phyloP scores from a whole-genome alignment of 2,329 filamentous ascomycete genomes.

The Ophiostoma pallidulum region DNA sequence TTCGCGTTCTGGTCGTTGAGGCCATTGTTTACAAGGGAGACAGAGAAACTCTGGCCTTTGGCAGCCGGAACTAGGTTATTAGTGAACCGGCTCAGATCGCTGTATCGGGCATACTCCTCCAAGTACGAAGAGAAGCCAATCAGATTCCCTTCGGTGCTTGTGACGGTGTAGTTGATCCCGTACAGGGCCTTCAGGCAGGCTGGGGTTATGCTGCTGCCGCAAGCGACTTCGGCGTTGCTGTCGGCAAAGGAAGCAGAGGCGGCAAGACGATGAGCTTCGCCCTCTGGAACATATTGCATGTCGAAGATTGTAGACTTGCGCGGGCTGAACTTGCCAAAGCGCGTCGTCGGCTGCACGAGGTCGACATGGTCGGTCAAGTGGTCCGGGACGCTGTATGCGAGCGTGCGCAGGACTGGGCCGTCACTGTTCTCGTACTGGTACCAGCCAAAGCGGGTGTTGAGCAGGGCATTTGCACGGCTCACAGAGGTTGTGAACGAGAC shows the following conservation, averaged over 20 bases:
- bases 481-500: slow-evolving; percentile 48
- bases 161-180: slow-evolving; percentile 31
- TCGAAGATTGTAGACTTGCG: slow-evolving; percentile 33
- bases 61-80: slow-evolving; percentile 42
- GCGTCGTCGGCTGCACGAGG: slow-evolving; percentile 56
- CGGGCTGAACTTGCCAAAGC: slow-evolving; percentile 43
- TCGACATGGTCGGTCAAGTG: slow-evolving; percentile 45
- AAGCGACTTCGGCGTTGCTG: slow-evolving; percentile 17
- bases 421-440: slow-evolving; percentile 38
- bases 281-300: slow-evolving; percentile 20
- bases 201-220: slow-evolving; percentile 36
- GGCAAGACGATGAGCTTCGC: background rate
- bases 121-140: slow-evolving; percentile 35
- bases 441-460: slow-evolving; percentile 48
- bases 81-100: slow-evolving; percentile 43
- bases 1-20: slow-evolving; percentile 36
- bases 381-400: slow-evolving; percentile 52
- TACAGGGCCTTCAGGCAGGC: slow-evolving; percentile 41
- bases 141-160: slow-evolving; percentile 21
- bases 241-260: background rate
- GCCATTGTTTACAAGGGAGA: slow-evolving; percentile 47
- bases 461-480: slow-evolving; percentile 42
- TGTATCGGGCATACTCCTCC: slow-evolving; percentile 37
- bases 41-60: slow-evolving; percentile 43
- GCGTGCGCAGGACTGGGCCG: slow-evolving; percentile 38